phyloP scores from a whole-genome alignment of 176 grass and related monocot genomes.

The Zizania latifolia region DNA sequence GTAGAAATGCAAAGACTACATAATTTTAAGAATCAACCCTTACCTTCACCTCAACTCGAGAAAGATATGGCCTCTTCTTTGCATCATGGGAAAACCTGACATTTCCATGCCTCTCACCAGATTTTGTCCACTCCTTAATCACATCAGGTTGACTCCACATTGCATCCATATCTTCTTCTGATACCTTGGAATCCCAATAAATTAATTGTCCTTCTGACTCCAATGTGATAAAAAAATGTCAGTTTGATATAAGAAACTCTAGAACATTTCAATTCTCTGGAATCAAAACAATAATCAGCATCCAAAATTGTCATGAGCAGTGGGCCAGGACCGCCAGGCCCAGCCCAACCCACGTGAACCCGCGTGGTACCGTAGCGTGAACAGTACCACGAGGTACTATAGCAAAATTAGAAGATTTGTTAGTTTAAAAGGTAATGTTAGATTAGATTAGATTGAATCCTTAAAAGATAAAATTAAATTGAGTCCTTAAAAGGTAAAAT shows the following conservation, averaged over 20 bases:
- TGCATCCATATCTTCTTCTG: slow-evolving; percentile 63
- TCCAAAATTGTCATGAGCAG: no score
- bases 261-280: neutral
- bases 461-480: no score
- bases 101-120: slow-evolving; percentile 76
- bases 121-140: slow-evolving; percentile 81
- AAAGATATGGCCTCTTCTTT: slow-evolving; percentile 94
- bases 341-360: no score
- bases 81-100: slow-evolving; percentile 78
- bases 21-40: slow-evolving; percentile 10
- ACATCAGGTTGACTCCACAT: slow-evolving; percentile 84
- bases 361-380: no score
- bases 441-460: no score
- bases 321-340: no score
- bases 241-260: neutral
- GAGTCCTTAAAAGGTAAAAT: no score
- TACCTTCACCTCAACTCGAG: slow-evolving; percentile 96
- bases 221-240: slow-evolving; percentile 19
- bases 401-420: no score
- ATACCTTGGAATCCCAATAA: slow-evolving; percentile 86
- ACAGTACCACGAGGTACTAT: no score
- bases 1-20: slow-evolving; percentile 8
- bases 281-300: neutral
- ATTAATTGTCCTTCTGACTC: slow-evolving; percentile 55
- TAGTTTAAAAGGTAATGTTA: no score